phyloP scores from a whole-genome alignment of 352 stramenopile genomes.

The Pythium biforme region DNA sequence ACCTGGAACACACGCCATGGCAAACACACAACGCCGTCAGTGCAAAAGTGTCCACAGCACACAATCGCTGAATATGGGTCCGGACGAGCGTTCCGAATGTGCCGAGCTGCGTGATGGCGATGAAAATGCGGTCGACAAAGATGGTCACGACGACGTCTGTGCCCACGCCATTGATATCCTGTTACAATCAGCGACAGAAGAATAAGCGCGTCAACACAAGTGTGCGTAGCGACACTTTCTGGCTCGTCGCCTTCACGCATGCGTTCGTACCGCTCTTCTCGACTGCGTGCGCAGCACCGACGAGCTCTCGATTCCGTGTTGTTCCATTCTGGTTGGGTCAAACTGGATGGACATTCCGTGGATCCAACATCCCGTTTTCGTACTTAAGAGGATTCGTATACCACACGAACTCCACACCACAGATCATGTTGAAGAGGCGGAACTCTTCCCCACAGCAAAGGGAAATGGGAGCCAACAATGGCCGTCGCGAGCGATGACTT shows the following conservation, averaged over 20 bases:
- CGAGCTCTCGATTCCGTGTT: neutral
- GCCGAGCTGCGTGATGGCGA: constrained; percentile 74
- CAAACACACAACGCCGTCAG: neutral
- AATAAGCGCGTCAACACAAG: no score
- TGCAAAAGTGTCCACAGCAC: neutral
- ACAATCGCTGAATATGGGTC: neutral
- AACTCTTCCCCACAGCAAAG: neutral
- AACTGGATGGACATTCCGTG: neutral
- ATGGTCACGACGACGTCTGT: constrained; percentile 77
- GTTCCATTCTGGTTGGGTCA: constrained; percentile 12
- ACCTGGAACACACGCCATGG: constrained; percentile 45
- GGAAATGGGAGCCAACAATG: constrained; percentile 23
- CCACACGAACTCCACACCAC: constrained; percentile 22
- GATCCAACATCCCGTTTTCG: neutral
- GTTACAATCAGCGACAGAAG: neutral
- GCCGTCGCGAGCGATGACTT: constrained; percentile 36
- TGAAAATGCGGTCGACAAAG: constrained; percentile 82
- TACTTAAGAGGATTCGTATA: constrained; percentile 12
- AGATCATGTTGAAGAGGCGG: constrained; percentile 23
- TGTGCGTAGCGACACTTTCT: neutral
- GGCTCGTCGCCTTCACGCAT: no score
- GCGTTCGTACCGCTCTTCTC: constrained; percentile 6
- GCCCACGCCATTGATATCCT: constrained; percentile 73
- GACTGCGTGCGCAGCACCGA: constrained; percentile 42
- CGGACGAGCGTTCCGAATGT: constrained; percentile 79